Conservation (phyloP, 2,329 filamentous ascomycete species). For the Monilinia laxa region DNA sequence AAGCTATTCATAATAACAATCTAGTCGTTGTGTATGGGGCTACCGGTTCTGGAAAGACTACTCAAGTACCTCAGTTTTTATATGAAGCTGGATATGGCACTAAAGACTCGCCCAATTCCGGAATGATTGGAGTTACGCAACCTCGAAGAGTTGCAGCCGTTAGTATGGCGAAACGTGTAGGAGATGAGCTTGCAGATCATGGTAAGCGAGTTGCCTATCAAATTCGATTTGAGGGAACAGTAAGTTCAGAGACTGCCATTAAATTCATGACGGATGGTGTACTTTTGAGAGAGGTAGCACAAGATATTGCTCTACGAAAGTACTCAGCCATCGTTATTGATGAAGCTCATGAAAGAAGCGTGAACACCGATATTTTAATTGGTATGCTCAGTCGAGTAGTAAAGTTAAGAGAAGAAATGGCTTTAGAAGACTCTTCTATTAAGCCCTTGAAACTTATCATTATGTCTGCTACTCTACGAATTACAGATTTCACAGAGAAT, state of each 20-base stretch:
- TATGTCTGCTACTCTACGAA: slow-evolving; percentile 93
- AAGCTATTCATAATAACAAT: slow-evolving; percentile 89
- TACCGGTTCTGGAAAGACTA: slow-evolving; percentile 96
- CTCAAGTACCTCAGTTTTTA: slow-evolving; percentile 93
- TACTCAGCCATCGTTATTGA: slow-evolving; percentile 96
- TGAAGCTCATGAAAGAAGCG: slow-evolving; percentile 93
- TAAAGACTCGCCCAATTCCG: slow-evolving; percentile 73
- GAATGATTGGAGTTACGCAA: slow-evolving; percentile 93
- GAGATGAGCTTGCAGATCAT: slow-evolving; percentile 76
- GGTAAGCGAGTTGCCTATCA: slow-evolving; percentile 83
- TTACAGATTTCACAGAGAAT: slow-evolving; percentile 89
- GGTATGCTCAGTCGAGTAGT: slow-evolving; percentile 95
- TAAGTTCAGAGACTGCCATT: slow-evolving; percentile 76
- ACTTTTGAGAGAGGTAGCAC: slow-evolving; percentile 82
- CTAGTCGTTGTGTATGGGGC: slow-evolving; percentile 90
- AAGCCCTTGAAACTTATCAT: slow-evolving; percentile 90
- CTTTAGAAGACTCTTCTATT: slow-evolving; percentile 65
- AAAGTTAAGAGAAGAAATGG: slow-evolving; percentile 74
- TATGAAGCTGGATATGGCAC: slow-evolving; percentile 92
- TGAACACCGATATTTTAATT: slow-evolving; percentile 97
- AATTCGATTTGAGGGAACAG: slow-evolving; percentile 89
- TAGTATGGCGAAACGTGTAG: slow-evolving; percentile 92
- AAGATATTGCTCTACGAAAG: slow-evolving; percentile 83
- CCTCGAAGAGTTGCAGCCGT: slow-evolving; percentile 92
- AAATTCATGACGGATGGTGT: slow-evolving; percentile 99